Evolutionary conservation across 176 grass and related monocot genomes (phyloP), one percentile per base, ranked within the genome.

Genomic region (Triticum monococcum): DNA sequence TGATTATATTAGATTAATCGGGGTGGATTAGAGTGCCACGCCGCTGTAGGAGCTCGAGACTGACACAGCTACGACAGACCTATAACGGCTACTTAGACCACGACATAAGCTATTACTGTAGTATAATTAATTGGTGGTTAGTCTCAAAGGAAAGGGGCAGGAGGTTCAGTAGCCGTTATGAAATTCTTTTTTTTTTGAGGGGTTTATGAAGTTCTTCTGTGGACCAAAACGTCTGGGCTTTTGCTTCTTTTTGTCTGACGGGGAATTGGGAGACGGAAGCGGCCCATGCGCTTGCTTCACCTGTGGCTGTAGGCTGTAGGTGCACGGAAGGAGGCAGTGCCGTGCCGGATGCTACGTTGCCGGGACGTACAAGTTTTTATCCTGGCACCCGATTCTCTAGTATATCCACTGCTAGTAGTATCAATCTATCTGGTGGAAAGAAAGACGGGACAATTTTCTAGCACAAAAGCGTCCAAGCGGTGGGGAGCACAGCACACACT

Each of bases 361-460:
- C 31, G 65, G 65, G 31, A 60, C 43, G 8, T 57, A n/a, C 26
- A n/a, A 7, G 20, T 25, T 68, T 41, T 26, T 38, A 9, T 54
- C 16, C 18, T 54, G 36, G 28, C 3, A 8, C 31, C 61, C 9
- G 50, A 48, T 80, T 35, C 70, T 32, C 28, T 17, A 54, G 50
- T 52, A 52, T 52, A 52, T 52, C 18, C 7, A 57, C 43, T 46
- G 11, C 41, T 45, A 4, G 3, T 12, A 45, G 0, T 14, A 48
- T 48, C 16, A 13, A 23, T 9, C 12, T 10, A n/a, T 14, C 12
- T 46, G 3, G 13, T 26, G n/a, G 13, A 40, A 23, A 9, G 83
- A 75, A 46, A 85, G 28, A 80, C 59, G 36, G 38, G 84, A 83
- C 84, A 78, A 78, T 23, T 75, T 33, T 75, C 25, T 64, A 75